Evolutionary conservation across 805 yeast species (phyloP).

Genomic region (Peterozyma toletana): DNA sequence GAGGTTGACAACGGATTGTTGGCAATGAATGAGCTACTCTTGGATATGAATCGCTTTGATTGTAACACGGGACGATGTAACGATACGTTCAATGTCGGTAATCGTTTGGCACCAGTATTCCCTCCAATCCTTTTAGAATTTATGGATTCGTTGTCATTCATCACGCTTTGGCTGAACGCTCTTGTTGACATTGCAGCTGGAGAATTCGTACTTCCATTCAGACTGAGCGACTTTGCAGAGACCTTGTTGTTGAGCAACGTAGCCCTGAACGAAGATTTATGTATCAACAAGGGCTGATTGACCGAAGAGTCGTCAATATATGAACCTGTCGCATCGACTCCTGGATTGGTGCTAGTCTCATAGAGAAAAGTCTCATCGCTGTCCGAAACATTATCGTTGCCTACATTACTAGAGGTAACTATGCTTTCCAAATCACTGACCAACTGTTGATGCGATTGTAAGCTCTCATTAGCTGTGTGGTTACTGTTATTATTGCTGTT

Average conservation of each 20-base stretch:
- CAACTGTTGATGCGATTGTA: no score
- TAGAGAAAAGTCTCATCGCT: constrained; percentile 9
- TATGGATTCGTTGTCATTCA: constrained; percentile 6
- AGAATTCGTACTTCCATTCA: neutral
- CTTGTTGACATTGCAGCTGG: constrained; percentile 1
- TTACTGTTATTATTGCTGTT: no score
- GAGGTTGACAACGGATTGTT: no score
- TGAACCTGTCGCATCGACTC: neutral
- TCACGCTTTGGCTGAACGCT: constrained; percentile 7
- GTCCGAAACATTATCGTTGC: neutral
- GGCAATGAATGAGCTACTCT: no score
- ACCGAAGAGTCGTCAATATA: neutral
- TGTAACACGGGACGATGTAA: no score
- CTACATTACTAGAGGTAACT: neutral
- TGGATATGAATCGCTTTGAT: no score
- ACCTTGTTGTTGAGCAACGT: neutral
- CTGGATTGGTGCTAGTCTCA: neutral
- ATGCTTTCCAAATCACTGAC: no score
- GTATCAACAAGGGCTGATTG: constrained; percentile 4
- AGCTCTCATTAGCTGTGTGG: no score
- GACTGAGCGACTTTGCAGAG: neutral
- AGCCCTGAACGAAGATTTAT: constrained; percentile 6
- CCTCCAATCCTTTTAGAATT: constrained; percentile 1
- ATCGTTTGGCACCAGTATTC: no score
- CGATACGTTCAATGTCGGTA: no score